A percentile compares a stretch with the other conserved stretches of the same genome.
phyloP scores from a whole-genome alignment of 169 alveolate genomes.

The Plasmodium blacklocki region DNA sequence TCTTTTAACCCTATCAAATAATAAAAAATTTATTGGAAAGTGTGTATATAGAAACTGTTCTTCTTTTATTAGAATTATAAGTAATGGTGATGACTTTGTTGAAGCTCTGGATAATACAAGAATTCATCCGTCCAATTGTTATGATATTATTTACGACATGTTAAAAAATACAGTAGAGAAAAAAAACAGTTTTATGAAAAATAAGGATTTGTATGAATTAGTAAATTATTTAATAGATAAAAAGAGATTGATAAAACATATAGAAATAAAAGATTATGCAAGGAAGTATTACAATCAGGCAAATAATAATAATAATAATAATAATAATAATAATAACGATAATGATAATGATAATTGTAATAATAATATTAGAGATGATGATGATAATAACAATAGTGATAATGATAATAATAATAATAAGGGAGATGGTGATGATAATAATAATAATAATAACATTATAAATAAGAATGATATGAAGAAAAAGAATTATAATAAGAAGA shows the following conservation, averaged over 20 bases:
- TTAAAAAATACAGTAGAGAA: conserved; percentile 84
- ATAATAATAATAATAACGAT: too few relatives aligned
- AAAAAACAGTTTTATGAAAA: conserved; percentile 55
- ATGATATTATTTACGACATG: conserved; percentile 78
- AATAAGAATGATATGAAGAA: too few relatives aligned
- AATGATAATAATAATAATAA: too few relatives aligned
- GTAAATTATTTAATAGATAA: conserved; percentile 50
- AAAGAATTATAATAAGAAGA: background rate
- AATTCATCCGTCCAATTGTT: conserved; percentile 85
- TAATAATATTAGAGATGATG: too few relatives aligned
- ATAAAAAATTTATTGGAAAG: conserved; percentile 76
- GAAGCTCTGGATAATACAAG: conserved; percentile 84
- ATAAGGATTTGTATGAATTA: conserved; percentile 25
- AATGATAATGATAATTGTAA: too few relatives aligned
- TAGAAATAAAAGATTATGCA: conserved; percentile 46
- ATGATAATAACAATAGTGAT: too few relatives aligned
- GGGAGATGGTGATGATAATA: too few relatives aligned
- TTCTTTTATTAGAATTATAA: conserved; percentile 79
- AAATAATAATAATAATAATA: too few relatives aligned
- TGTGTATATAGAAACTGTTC: conserved; percentile 82
- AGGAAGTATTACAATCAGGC: conserved; percentile 53
- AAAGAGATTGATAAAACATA: conserved; percentile 26
- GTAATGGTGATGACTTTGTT: conserved; percentile 36
- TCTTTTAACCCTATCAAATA: conserved; percentile 28
- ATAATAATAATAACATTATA: too few relatives aligned